Conservation (phyloP, 139 green algal genomes). For the Diplosphaera chodatii region DNA sequence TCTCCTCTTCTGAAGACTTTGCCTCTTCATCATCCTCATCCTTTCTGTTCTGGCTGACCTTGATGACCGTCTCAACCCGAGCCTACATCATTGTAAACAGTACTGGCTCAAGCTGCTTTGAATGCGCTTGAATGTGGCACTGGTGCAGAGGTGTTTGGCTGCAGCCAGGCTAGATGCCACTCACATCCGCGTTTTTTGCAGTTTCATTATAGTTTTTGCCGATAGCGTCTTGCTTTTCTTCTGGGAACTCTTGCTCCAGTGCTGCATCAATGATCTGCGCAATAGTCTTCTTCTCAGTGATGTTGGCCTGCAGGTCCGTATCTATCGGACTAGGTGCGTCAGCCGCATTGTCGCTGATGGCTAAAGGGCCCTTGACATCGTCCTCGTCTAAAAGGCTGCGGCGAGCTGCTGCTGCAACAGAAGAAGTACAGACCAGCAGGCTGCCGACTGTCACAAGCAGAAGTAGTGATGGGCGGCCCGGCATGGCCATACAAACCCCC, state of each 20-base stretch:
- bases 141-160: no score
- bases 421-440: background rate
- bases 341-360: background rate
- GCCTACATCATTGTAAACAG: no score
- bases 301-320: background rate
- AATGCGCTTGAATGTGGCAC: no score
- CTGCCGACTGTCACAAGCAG: background rate
- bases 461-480: background rate
- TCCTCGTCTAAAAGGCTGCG: background rate
- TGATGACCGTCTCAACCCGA: constrained; percentile 54
- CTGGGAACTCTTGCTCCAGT: constrained; percentile 59
- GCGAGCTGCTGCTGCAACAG: background rate
- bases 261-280: constrained; percentile 52
- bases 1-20: background rate
- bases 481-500: no score
- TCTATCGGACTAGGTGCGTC: background rate
- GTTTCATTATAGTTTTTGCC: constrained; percentile 63
- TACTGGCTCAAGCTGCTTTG: no score
- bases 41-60: constrained; percentile 46
- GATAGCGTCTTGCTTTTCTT: constrained; percentile 35
- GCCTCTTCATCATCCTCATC: constrained; percentile 18
- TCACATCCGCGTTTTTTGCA: constrained; percentile 34
- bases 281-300: constrained; percentile 25
- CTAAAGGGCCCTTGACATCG: background rate
- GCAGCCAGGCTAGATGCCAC: background rate